phyloP scores from a whole-genome alignment of 75 land plant species.

The Cupressus sempervirens region DNA sequence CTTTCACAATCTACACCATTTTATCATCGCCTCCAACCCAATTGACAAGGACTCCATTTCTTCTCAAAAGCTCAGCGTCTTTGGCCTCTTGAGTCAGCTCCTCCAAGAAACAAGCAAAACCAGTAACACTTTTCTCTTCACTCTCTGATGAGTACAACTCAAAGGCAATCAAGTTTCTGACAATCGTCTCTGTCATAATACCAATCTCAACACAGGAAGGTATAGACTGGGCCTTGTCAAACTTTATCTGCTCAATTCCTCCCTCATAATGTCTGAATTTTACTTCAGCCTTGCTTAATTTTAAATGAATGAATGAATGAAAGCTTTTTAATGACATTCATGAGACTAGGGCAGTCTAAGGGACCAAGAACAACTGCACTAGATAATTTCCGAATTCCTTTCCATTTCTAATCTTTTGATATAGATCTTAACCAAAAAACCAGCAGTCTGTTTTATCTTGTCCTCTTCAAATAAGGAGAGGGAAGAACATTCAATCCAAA shows the following conservation, averaged over 20 bases:
- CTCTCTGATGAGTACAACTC: constrained; percentile 41
- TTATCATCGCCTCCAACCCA: constrained; percentile 48
- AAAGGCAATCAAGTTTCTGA: constrained; percentile 60
- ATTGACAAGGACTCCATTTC: constrained; percentile 47
- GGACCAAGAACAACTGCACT: too few relatives aligned
- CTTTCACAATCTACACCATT: constrained; percentile 50
- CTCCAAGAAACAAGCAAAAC: constrained; percentile 54
- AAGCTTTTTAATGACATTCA: too few relatives aligned
- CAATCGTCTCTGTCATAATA: constrained; percentile 39
- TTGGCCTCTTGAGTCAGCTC: constrained; percentile 37
- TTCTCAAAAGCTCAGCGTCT: constrained; percentile 48
- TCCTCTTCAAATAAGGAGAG: too few relatives aligned
- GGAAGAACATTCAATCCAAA: constrained; percentile 24
- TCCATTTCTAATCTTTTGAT: too few relatives aligned
- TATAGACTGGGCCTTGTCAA: constrained; percentile 32
- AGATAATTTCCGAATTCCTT: too few relatives aligned
- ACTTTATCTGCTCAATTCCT: constrained; percentile 43
- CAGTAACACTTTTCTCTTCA: constrained; percentile 33
- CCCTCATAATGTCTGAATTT: constrained; percentile 32
- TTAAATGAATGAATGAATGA: too few relatives aligned
- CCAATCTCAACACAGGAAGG: constrained; percentile 18
- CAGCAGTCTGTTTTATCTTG: too few relatives aligned
- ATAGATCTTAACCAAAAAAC: too few relatives aligned
- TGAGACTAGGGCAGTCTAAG: too few relatives aligned
- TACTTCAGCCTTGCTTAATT: constrained; percentile 45